These are phyloP conservation scores for Boletales sp. DNA, from an alignment of 768 basidiomycete genomes.

Conservation along the genomic window DNA sequence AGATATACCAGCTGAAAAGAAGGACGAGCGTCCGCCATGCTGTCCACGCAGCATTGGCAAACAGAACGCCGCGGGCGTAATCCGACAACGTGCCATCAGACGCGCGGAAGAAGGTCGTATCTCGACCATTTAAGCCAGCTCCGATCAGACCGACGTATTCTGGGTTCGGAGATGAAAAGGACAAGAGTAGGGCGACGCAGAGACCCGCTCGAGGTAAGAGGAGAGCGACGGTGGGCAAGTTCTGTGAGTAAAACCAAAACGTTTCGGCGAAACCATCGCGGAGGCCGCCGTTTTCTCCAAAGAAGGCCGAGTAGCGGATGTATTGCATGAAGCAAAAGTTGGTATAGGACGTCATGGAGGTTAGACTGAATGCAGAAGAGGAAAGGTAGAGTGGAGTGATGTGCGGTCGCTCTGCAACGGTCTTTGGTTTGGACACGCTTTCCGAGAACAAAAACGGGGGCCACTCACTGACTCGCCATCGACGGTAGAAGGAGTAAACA, in stretches of 20 bases:
- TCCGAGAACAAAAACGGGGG: slow-evolving; percentile 15
- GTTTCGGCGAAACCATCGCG: slow-evolving; percentile 75
- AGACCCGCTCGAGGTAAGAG: slow-evolving; percentile 82
- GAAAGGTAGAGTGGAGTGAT: slow-evolving; percentile 84
- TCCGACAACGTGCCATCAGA: slow-evolving; percentile 62
- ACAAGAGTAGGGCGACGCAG: slow-evolving; percentile 65
- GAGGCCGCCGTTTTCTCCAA: slow-evolving; percentile 45
- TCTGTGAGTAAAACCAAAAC: slow-evolving; percentile 81
- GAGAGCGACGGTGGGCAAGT: slow-evolving; percentile 75
- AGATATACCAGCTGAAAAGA: slow-evolving; percentile 57
- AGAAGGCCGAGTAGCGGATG: slow-evolving; percentile 69
- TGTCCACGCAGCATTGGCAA: slow-evolving; percentile 79
- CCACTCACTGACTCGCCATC: slow-evolving; percentile 78
- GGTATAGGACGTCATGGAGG: slow-evolving; percentile 73
- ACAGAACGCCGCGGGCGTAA: slow-evolving; percentile 77
- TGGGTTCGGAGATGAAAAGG: slow-evolving; percentile 51
- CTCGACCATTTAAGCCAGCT: slow-evolving; percentile 50
- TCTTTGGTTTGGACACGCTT: not conserved
- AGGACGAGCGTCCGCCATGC: slow-evolving; percentile 72
- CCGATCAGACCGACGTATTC: slow-evolving; percentile 44
- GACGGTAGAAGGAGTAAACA: slow-evolving; percentile 67
- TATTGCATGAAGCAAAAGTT: slow-evolving; percentile 84
- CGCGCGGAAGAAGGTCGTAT: slow-evolving; percentile 69
- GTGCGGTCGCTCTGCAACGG: slow-evolving; percentile 66
- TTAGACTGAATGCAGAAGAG: slow-evolving; percentile 69